Base-by-base conservation (phyloP, 2,329 filamentous ascomycete species). In the Rhynchosporium agropyri region DNA sequence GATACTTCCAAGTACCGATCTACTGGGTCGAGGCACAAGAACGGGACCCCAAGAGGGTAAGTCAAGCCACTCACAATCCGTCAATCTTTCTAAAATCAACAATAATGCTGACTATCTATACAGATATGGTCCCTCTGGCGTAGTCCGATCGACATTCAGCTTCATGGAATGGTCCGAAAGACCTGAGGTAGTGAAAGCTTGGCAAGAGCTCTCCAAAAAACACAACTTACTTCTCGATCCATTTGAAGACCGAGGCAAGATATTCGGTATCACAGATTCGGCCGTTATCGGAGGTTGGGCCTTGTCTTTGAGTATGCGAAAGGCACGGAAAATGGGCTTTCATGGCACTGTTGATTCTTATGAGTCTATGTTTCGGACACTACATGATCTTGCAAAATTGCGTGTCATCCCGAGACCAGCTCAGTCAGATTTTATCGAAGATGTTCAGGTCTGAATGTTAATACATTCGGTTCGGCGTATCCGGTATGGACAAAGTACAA, bases 301-400 rank as follows among this genome's bases (percentile, higher is more conserved):
- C 20, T 48, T 48, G 20, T 28, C 45, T 9, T 26, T 28, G 45
- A 48, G 45, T 48, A 48, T 48, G 6, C 8, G 45, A n/a, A 48
- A 48, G 29, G 45, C 45, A 28, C 26, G 45, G 20, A n/a, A 48
- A 28, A 28, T 48, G 20, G 45, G 45, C 29, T 48, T n/a, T n/a
- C 45, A 28, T 28, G 45, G 45, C 6, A 48, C 45, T 28, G 45
- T 48, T 8, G 45, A 48, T 48, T 28, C 45, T 10, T 48, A 48
- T 48, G 45, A 48, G 20, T 48, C 45, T 28, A 48, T 48, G 8
- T 48, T 48, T 26, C 45, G 29, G 45, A 48, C 45, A 28, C 45
- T 48, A 9, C 12, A n/a, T n/a, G 45, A 48, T n/a, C 45, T 48
- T 8, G 45, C 20, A 26, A 48, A 10, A 6, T 48, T 48, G 45